Base-by-base conservation (phyloP, 495 filamentous ascomycete genomes). In the Neurospora sp. region DNA sequence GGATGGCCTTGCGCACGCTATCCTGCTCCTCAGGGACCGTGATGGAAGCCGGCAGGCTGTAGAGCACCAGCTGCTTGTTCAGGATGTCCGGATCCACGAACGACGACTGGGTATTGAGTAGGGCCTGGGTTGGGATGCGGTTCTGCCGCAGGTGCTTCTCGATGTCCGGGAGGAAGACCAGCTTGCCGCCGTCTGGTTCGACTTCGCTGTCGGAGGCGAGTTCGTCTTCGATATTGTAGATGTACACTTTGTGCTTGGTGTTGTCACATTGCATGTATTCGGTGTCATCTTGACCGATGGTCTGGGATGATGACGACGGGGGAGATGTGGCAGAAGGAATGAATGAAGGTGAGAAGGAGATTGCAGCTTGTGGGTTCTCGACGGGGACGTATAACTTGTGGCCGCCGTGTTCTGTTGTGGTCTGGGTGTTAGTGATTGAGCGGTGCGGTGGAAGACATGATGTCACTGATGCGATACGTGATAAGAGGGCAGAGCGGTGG, bases 211-310 rank as follows among this genome's bases (percentile, higher is more conserved):
- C 91, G 0, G 92, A 91, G 0, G 89, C 89, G 48, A 98, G 87
- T 83, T 99, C 95, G 70, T 88, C 92, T 75, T 97, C 96, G 35
- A 99, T 84, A 79, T 96, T 88, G 84, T 94, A 88, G 78, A 99
- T 94, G 84, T 94, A 99, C 70, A 97, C 88, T 72, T 90, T 93
- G 81, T 95, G 84, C 74, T 91, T 90, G 20, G 94, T 91, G 80
- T 97, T 90, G 83, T 99, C 96, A 70, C 98, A 81, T 69, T 92
- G 86, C 96, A 99, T 80, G 40, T 73, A 65, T 35, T 65, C 97
- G 42, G 94, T 90, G 72, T 86, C 81, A n/a, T 81, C 79, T 65
- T 74, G 61, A 27, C 10, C 45, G 27, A 10, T 10, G 69, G 42
- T 61, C 27, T 48, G 27, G 45, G 41, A 40, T 69, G 71, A 71